A percentile compares a stretch with the other conserved stretches of the same genome.
Conservation (phyloP, 768 basidiomycete genomes). For the Sistotremastrum niveocremeum region DNA sequence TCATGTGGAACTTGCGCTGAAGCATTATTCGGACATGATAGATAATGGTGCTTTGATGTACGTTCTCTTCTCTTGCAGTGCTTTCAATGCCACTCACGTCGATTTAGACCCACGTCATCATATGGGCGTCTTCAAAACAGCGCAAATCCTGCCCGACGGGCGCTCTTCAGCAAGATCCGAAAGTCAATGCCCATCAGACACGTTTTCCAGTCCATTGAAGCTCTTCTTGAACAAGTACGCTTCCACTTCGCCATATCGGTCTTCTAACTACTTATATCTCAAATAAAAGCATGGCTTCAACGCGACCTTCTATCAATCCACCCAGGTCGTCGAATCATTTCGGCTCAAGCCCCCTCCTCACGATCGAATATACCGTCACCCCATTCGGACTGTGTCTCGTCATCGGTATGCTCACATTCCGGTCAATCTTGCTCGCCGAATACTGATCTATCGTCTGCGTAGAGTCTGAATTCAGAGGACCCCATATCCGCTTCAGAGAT, state of each 20-base stretch:
- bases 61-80: slow-evolving; percentile 8
- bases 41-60: slow-evolving; percentile 56
- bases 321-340: slow-evolving; percentile 95
- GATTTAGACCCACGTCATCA: slow-evolving; percentile 77
- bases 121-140: slow-evolving; percentile 88
- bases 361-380: too few relatives aligned
- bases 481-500: slow-evolving; percentile 93
- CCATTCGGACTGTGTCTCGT: slow-evolving; percentile 93
- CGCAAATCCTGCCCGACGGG: slow-evolving; percentile 70
- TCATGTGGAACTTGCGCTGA: slow-evolving; percentile 97
- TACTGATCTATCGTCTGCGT: background rate
- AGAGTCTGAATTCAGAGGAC: slow-evolving; percentile 83
- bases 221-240: slow-evolving; percentile 89
- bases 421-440: background rate
- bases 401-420: slow-evolving; percentile 44
- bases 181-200: slow-evolving; percentile 79
- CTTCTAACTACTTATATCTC: background rate
- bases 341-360: slow-evolving; percentile 87
- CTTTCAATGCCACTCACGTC: background rate
- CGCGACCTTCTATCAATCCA: slow-evolving; percentile 98
- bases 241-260: background rate
- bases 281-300: slow-evolving; percentile 64
- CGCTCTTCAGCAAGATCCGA: slow-evolving; percentile 77
- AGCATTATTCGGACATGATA: slow-evolving; percentile 68
- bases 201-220: slow-evolving; percentile 86